Evolutionary conservation across 2,329 filamentous ascomycete species (phyloP).

Genomic region (Colletotrichum godetiae): DNA sequence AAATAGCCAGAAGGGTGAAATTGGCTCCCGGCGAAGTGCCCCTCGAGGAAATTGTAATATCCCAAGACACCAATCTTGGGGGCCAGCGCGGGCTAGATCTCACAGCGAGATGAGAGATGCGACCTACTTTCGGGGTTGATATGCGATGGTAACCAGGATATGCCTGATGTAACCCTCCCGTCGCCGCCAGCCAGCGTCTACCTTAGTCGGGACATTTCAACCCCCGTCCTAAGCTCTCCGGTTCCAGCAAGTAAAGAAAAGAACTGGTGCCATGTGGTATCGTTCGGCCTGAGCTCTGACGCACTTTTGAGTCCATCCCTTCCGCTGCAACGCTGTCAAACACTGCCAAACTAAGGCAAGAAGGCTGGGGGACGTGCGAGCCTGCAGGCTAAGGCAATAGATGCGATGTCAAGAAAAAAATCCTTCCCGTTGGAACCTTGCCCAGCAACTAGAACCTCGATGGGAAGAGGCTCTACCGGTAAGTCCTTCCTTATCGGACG

Average conservation of each 20-base stretch:
- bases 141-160: neutral
- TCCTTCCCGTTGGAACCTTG: neutral
- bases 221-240: neutral
- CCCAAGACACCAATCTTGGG: neutral
- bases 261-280: slow-evolving; percentile 6
- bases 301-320: neutral
- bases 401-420: neutral
- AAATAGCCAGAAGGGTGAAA: neutral
- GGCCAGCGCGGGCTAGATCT: neutral
- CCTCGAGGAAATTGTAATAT: neutral
- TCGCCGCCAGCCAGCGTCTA: neutral
- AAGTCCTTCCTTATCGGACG: neutral
- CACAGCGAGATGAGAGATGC: neutral
- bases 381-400: neutral
- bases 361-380: slow-evolving; percentile 1
- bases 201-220: neutral
- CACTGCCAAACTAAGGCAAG: neutral
- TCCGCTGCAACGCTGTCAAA: neutral
- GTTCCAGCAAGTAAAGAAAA: neutral
- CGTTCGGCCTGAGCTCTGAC: neutral
- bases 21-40: neutral
- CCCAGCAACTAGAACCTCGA: neutral
- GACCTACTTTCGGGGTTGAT: neutral
- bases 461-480: neutral
- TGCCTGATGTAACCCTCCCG: neutral